Evolutionary conservation across 331 rosid species (phyloP).

Genomic region (Spiraea crenata): DNA sequence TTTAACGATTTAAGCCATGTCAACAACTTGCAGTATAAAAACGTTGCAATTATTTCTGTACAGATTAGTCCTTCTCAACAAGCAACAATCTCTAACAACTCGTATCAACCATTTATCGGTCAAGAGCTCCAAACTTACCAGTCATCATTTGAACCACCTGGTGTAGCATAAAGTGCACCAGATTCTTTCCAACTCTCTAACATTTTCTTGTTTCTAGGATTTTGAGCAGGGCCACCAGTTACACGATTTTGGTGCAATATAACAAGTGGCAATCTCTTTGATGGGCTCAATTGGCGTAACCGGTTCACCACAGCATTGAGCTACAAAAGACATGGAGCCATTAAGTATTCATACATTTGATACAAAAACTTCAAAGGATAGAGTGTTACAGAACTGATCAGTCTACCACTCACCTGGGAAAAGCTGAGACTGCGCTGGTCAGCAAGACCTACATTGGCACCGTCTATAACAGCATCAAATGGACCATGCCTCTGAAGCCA

Average conservation of each 20-base stretch:
- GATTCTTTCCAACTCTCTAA: slow-evolving; percentile 64
- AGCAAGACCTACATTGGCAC: slow-evolving; percentile 75
- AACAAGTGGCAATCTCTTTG: slow-evolving; percentile 77
- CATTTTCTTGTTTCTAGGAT: slow-evolving; percentile 57
- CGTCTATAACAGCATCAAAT: slow-evolving; percentile 87
- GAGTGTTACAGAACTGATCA: slow-evolving; percentile 6
- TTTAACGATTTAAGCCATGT: neutral
- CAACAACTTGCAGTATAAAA: neutral
- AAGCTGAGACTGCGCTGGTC: slow-evolving; percentile 51
- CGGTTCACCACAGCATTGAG: slow-evolving; percentile 55
- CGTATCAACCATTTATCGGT: neutral
- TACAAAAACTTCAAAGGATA: neutral
- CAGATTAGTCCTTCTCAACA: neutral
- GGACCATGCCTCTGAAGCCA: slow-evolving; percentile 85
- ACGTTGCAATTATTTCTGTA: neutral
- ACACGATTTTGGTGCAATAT: slow-evolving; percentile 78
- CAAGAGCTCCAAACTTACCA: slow-evolving; percentile 50
- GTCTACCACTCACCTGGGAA: slow-evolving; percentile 48
- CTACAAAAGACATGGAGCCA: slow-evolving; percentile 48
- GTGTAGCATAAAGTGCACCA: slow-evolving; percentile 77
- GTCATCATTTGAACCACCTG: slow-evolving; percentile 86
- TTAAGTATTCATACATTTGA: slow-evolving; percentile 18
- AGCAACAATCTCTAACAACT: neutral
- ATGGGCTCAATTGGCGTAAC: slow-evolving; percentile 64
- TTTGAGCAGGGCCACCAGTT: slow-evolving; percentile 63